phyloP scores from a whole-genome alignment of 106 monocot species.

The Dendrobium chrysotoxum region DNA sequence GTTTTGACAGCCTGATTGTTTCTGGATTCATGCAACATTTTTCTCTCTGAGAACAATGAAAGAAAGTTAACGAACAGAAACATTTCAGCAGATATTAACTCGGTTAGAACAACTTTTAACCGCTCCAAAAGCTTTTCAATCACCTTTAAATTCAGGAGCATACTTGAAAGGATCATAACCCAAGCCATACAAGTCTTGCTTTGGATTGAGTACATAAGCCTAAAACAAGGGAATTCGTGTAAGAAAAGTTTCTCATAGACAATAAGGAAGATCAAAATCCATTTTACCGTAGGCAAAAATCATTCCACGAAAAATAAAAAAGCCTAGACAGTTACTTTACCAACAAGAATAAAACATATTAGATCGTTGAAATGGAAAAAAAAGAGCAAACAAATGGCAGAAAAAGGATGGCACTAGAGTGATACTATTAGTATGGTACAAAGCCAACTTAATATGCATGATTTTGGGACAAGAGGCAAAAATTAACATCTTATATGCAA shows the following conservation, averaged over 20 bases:
- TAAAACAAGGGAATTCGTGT: slow-evolving; percentile 16
- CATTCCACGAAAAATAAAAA: background rate
- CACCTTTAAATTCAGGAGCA: slow-evolving; percentile 99
- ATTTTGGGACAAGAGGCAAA: background rate
- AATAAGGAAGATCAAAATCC: background rate
- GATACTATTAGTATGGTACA: background rate
- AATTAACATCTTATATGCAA: too few species aligned
- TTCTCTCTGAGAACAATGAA: slow-evolving; percentile 60
- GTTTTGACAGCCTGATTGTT: slow-evolving; percentile 17
- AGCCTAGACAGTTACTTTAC: background rate
- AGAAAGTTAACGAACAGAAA: slow-evolving; percentile 5
- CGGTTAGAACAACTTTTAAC: background rate
- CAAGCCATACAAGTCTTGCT: slow-evolving; percentile 83
- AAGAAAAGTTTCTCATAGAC: background rate
- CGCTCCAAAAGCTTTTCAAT: background rate
- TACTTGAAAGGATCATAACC: slow-evolving; percentile 96
- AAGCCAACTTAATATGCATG: background rate
- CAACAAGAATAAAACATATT: background rate
- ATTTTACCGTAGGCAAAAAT: background rate
- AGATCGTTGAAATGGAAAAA: background rate
- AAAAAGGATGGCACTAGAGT: background rate
- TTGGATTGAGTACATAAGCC: slow-evolving; percentile 83
- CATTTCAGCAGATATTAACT: background rate
- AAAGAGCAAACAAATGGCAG: background rate
- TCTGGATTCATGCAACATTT: slow-evolving; percentile 36